These are phyloP conservation scores for Sistotremastrum niveocremeum DNA, from an alignment of 768 basidiomycete genomes.

Conservation along the genomic window DNA sequence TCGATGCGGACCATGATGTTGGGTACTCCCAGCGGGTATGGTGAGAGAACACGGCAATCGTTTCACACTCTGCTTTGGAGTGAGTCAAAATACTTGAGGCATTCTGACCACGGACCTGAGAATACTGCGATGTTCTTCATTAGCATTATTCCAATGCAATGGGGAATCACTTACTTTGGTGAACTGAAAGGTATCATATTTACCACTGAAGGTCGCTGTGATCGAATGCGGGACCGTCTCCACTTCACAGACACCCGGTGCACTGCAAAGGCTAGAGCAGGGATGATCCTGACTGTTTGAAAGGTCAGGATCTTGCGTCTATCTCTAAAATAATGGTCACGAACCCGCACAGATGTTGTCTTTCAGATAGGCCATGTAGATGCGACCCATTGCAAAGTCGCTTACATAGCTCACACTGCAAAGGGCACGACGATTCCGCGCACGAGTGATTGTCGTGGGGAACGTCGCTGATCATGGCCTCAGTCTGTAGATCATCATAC, in stretches of 20 bases:
- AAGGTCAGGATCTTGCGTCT: no score
- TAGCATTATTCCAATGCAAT: not conserved
- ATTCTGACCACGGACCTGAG: conserved; percentile 22
- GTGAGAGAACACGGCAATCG: conserved; percentile 34
- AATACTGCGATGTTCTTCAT: conserved; percentile 25
- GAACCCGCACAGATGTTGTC: conserved; percentile 46
- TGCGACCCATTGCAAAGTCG: conserved; percentile 37
- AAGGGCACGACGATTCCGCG: conserved; percentile 37
- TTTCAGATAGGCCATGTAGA: conserved; percentile 33
- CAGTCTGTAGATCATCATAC: no score
- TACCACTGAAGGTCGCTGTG: conserved; percentile 47
- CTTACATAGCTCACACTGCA: conserved; percentile 41
- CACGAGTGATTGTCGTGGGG: conserved; percentile 36
- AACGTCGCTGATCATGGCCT: conserved; percentile 22
- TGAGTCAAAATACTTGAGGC: no score
- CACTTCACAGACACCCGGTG: conserved; percentile 44
- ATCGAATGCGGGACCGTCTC: conserved; percentile 45
- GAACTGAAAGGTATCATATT: conserved; percentile 47
- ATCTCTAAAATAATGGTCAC: conserved; percentile 2
- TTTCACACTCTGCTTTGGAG: conserved; percentile 16
- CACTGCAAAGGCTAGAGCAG: conserved; percentile 30
- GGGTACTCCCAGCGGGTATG: conserved; percentile 28
- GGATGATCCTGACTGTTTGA: conserved; percentile 34
- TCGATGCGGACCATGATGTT: conserved; percentile 34
- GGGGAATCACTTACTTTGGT: conserved; percentile 33